Conservation (phyloP, 495 filamentous ascomycete species). For the Lepraria neglecta region DNA sequence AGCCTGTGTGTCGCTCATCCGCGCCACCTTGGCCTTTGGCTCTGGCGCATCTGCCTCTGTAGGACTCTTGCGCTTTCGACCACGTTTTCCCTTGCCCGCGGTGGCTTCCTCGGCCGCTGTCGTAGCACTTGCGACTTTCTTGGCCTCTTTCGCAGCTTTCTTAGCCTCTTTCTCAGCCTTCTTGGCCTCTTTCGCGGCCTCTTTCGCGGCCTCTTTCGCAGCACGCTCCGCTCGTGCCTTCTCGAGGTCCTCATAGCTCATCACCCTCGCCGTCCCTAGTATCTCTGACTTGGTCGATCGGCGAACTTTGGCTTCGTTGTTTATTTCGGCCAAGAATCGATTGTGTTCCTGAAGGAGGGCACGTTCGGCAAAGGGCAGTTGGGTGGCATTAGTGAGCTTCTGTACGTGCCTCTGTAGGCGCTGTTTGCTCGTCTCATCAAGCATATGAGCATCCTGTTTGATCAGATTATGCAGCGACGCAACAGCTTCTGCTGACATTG, state of each 20-base stretch:
- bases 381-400: conserved; percentile 10
- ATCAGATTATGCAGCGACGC: conserved; percentile 30
- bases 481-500: background rate
- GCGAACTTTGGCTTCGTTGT: conserved; percentile 32
- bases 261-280: conserved; percentile 34
- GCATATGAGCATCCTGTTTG: conserved; percentile 34
- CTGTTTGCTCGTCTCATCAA: conserved; percentile 18
- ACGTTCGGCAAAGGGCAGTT: background rate
- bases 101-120: too few species aligned
- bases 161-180: background rate
- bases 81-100: background rate
- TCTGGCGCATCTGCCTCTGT: conserved; percentile 11
- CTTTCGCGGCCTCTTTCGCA: background rate
- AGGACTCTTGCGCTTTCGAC: background rate
- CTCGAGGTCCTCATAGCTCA: conserved; percentile 5
- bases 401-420: conserved; percentile 8
- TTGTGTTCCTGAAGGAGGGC: conserved; percentile 2
- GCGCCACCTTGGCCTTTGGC: background rate
- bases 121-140: background rate
- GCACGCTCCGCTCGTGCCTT: conserved; percentile 1
- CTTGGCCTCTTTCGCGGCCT: background rate
- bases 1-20: background rate
- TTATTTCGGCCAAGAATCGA: conserved; percentile 28
- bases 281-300: conserved; percentile 31
- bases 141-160: background rate